Percentiles rank a stretch among this genome's conserved stretches.
Conservation (phyloP, 83 land plant genomes). For the Thuja plicata region DNA sequence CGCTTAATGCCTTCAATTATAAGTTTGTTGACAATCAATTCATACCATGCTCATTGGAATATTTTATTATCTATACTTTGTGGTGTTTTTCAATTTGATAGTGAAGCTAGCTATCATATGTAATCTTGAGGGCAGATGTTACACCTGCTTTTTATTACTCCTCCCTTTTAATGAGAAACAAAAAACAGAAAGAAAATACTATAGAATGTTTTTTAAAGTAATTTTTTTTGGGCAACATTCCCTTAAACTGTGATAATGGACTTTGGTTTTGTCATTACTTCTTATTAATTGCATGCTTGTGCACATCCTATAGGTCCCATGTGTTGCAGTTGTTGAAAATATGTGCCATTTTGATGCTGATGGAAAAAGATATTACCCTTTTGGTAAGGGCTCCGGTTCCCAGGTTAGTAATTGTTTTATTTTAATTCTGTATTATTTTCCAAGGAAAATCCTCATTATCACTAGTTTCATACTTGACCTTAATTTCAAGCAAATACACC, state of each 20-base stretch:
- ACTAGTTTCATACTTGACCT: background rate
- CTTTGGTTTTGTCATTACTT: background rate
- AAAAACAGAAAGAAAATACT: background rate
- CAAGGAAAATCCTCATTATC: background rate
- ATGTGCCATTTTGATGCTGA: constrained; percentile 99
- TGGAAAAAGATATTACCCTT: constrained; percentile 92
- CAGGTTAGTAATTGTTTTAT: constrained; percentile 46
- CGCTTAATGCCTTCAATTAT: background rate
- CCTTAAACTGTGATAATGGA: background rate
- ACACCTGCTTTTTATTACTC: background rate
- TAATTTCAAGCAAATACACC: constrained; percentile 17
- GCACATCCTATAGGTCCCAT: constrained; percentile 72
- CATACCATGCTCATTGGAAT: background rate
- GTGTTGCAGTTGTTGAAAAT: constrained; percentile 97
- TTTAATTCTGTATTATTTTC: background rate
- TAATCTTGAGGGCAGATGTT: background rate
- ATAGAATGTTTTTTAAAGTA: background rate
- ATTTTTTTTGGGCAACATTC: background rate
- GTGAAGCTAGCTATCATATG: background rate
- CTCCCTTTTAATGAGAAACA: background rate
- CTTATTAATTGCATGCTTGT: background rate
- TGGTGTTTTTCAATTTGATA: background rate
- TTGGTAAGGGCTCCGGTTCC: constrained; percentile 95
- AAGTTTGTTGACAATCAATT: background rate
- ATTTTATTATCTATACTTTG: background rate